phyloP scores from a whole-genome alignment of 2,329 filamentous ascomycete genomes.

The Emydomyces testavorans region DNA sequence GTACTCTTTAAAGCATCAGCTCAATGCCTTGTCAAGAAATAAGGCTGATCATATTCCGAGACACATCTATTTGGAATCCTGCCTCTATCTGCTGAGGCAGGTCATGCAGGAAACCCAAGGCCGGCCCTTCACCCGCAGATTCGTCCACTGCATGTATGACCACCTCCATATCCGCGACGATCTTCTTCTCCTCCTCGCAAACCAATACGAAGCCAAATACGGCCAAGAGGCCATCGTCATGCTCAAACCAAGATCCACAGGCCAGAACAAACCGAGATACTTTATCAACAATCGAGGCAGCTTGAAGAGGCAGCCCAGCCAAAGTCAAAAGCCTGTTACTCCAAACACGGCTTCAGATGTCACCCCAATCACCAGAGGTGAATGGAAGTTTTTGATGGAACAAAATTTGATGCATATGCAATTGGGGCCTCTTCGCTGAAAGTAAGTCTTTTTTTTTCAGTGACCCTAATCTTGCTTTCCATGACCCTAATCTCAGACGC shows the following conservation, averaged over 20 bases:
- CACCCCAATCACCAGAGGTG: slow-evolving; percentile 33
- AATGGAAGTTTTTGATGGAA: slow-evolving; percentile 33
- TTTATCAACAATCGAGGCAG: slow-evolving; percentile 5
- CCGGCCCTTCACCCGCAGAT: slow-evolving; percentile 34
- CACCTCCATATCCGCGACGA: slow-evolving; percentile 31
- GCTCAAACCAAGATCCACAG: slow-evolving; percentile 16
- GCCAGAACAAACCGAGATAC: slow-evolving; percentile 15
- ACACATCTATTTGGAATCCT: slow-evolving; percentile 30
- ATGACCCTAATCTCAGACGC: too few species aligned
- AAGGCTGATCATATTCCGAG: slow-evolving; percentile 21
- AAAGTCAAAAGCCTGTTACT: slow-evolving; percentile 29
- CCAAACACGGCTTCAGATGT: slow-evolving; percentile 35
- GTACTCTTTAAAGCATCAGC: slow-evolving; percentile 35
- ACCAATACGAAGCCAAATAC: slow-evolving; percentile 27
- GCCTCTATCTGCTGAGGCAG: slow-evolving; percentile 32
- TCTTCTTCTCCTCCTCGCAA: slow-evolving; percentile 28
- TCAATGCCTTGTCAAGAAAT: slow-evolving; percentile 29
- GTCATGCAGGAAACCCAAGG: slow-evolving; percentile 32
- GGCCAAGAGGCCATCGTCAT: slow-evolving; percentile 32
- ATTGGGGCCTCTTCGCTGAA: not conserved
- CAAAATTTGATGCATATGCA: slow-evolving; percentile 14
- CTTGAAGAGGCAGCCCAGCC: slow-evolving; percentile 9
- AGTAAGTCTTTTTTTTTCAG: too few species aligned
- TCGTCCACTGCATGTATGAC: slow-evolving; percentile 36
- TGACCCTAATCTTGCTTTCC: too few species aligned